Percentiles rank a stretch among this genome's conserved stretches.
Evolutionary conservation across 257 asterid species (phyloP).

Genomic region (Salvia hispanica): DNA sequence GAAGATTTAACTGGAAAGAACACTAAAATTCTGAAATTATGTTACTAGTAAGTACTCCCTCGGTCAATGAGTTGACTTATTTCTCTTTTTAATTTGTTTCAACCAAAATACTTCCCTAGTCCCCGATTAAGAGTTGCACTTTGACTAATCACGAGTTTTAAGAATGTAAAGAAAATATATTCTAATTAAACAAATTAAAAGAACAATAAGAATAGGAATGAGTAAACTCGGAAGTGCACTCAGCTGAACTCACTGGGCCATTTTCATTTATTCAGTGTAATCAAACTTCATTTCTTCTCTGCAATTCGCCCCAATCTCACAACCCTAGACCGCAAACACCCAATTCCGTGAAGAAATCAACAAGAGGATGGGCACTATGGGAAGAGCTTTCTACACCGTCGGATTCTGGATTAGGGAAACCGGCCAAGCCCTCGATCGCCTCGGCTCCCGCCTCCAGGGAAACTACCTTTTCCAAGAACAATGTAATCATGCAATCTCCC

Average conservation of each 20-base stretch:
- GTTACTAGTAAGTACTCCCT: too few species aligned
- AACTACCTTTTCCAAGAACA: slow-evolving; percentile 80
- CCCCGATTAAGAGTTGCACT: too few species aligned
- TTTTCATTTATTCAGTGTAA: background rate
- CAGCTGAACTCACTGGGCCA: slow-evolving; percentile 30
- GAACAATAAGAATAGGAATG: background rate
- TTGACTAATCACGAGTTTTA: too few species aligned
- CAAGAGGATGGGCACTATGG: slow-evolving; percentile 57
- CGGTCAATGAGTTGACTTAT: too few species aligned
- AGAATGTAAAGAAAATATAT: too few species aligned
- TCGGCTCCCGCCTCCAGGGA: slow-evolving; percentile 96
- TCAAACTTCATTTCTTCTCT: slow-evolving; percentile 18
- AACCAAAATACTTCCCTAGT: too few species aligned
- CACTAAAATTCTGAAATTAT: too few species aligned
- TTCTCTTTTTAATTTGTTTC: background rate
- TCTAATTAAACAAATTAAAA: background rate
- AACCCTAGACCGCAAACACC: slow-evolving; percentile 26
- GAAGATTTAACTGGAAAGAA: too few species aligned
- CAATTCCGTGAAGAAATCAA: slow-evolving; percentile 22
- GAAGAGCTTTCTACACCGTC: slow-evolving; percentile 81
- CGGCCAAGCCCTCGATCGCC: slow-evolving; percentile 98
- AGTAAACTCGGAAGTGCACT: slow-evolving; percentile 18
- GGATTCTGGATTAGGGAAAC: slow-evolving; percentile 98
- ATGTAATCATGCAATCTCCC: slow-evolving; percentile 40
- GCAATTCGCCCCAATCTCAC: slow-evolving; percentile 29